These are phyloP conservation scores for Myriosclerotinia curreyana DNA, from an alignment of 2,329 filamentous ascomycete species.

Conservation along the genomic window DNA sequence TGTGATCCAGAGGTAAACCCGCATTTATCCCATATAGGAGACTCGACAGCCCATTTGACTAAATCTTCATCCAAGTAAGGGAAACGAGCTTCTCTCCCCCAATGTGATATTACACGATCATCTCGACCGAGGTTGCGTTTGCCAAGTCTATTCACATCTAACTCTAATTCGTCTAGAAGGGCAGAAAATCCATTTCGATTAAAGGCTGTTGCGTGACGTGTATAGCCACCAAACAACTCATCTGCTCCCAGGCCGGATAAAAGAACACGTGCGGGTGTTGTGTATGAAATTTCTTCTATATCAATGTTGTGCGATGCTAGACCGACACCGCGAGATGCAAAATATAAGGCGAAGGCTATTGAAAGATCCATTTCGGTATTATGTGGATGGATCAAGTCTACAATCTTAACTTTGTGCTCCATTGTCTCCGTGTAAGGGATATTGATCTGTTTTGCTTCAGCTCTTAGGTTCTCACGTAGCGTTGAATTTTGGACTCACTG, in stretches of 20 bases:
- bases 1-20: constrained; percentile 59
- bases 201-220: constrained; percentile 77
- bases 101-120: constrained; percentile 85
- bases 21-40: constrained; percentile 80
- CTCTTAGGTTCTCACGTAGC: constrained; percentile 17
- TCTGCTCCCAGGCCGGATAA: constrained; percentile 93
- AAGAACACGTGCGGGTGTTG: constrained; percentile 74
- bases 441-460: constrained; percentile 57
- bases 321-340: constrained; percentile 74
- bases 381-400: constrained; percentile 82
- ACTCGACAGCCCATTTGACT: constrained; percentile 72
- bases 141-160: constrained; percentile 82
- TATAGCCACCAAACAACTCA: constrained; percentile 93
- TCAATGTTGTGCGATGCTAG: constrained; percentile 30
- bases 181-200: constrained; percentile 64
- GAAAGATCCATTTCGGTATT: constrained; percentile 99
- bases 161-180: constrained; percentile 74
- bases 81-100: constrained; percentile 84
- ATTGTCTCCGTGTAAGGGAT: constrained; percentile 75
- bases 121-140: constrained; percentile 94
- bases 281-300: constrained; percentile 46
- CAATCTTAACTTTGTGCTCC: constrained; percentile 64
- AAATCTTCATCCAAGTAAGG: constrained; percentile 87
- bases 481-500: constrained; percentile 46
- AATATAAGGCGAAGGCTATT: constrained; percentile 91